Base-by-base conservation (phyloP, 108 stramenopile genomes). In the Fistulifera pelliculosa region DNA sequence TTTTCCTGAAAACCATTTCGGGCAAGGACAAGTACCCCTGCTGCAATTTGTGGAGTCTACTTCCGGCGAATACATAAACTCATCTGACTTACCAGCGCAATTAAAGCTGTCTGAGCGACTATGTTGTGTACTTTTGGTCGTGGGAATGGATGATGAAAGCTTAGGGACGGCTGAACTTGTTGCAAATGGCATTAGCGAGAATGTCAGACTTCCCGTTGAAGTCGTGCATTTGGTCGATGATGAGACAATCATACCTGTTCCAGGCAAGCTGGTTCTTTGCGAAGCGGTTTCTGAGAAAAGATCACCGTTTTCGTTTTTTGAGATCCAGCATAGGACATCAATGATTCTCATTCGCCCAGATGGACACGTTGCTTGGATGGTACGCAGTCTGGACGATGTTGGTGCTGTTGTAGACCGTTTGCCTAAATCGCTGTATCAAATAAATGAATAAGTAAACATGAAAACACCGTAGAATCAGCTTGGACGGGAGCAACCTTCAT, bases 291-390 rank as follows among this genome's bases (percentile, higher is more conserved):
- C 19, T 22, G 11, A 47, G 18, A 2, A 17, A 12, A 24, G 6
- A 35, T 35, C 44, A 11, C 19, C 44, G 44, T 45, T 45, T 45
- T 45, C 44, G 11, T 45, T 45, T 45, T 11, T 35, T 35, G 31
- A 35, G 8, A 8, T 4, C 21, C 35, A 27, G 12, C 2, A 50
- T 50, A 13, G 4, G 25, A 35, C 15, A 14, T 38, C 40, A 1
- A 4, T 54, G 2, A 49, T 71, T 38, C 25, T 75, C 47, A 64
- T 82, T 54, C 66, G 85, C 44, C 85, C 81, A 7, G 85, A 82
- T 60, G 76, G 81, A 2, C 85, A 86, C 55, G 60, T 86, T 18
- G 56, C 66, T 16, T 23, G n/a, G 3, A 65, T 28, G 2, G 6
- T n/a, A 23, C n/a, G 19, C 11, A 27, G 6, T 51, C 40, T 41